These are phyloP conservation scores for Tylopilus orsonianus DNA, from an alignment of 1,284 basidiomycete genomes.

Conservation along the genomic window DNA sequence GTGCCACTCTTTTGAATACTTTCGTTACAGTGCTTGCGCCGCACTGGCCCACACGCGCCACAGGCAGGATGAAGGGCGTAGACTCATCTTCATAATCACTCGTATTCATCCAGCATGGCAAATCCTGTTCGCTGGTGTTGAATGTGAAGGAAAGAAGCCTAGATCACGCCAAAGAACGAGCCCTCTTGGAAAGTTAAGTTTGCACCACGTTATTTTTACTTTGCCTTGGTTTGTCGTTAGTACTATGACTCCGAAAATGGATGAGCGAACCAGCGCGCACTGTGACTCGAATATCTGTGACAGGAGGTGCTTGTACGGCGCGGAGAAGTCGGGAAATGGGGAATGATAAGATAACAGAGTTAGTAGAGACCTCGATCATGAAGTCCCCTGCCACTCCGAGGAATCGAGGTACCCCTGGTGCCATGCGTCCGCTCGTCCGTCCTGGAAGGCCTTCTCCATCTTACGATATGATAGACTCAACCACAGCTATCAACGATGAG, in stretches of 20 bases:
- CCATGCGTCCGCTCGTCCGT: constrained; percentile 7
- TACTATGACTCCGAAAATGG: not conserved
- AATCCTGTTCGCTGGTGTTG: constrained; percentile 19
- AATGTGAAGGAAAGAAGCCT: constrained; percentile 8
- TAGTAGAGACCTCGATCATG: constrained; percentile 19
- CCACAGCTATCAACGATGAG: not conserved
- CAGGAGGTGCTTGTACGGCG: constrained; percentile 24
- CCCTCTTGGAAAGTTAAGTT: not conserved
- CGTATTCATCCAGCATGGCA: constrained; percentile 5
- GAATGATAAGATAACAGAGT: constrained; percentile 29
- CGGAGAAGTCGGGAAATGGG: constrained; percentile 15
- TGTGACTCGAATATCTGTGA: not conserved
- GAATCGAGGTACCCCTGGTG: constrained; percentile 14
- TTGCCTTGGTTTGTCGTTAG: not conserved
- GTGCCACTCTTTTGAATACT: constrained; percentile 5
- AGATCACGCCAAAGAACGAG: not conserved
- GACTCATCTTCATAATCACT: constrained; percentile 2
- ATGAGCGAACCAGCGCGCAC: constrained; percentile 12
- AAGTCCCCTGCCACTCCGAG: constrained; percentile 21
- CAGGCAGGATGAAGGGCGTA: constrained; percentile 11
- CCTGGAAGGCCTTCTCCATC: constrained; percentile 4
- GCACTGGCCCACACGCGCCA: constrained; percentile 13
- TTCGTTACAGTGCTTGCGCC: constrained; percentile 6
- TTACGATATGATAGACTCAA: constrained; percentile 6
- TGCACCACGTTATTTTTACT: constrained; percentile 1